Evolutionary conservation across 2,329 filamentous ascomycete genomes (phyloP), one percentile per base, ranked within the genome.

Genomic region (Tolypocladium endophyticum): DNA sequence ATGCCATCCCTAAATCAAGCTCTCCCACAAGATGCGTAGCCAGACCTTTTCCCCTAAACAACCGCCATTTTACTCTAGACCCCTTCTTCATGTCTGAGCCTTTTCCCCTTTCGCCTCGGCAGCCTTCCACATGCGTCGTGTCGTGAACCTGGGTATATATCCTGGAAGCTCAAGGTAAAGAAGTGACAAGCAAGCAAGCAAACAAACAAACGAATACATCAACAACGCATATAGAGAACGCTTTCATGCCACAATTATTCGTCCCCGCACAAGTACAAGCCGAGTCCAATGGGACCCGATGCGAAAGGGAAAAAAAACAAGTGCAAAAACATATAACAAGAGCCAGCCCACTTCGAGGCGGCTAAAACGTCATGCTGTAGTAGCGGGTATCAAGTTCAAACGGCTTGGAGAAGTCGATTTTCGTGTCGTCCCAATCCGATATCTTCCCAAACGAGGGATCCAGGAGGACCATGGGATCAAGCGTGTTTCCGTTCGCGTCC

Each of bases 351-450:
- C 59, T 63, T 58, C 63, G 68, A 25, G 66, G 4, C 18, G 28
- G 47, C 47, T 52, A 52, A 28, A 52, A 67, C 54, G 70, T 67
- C 66, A 76, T 68, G 16, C 68, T 71, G 63, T 74, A 76, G 20
- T 68, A 63, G 58, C 68, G 70, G 54, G 75, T 75, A 61, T 85
- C 81, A 58, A 86, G 71, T 63, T 75, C 67, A 62, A 83, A 82
- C 0, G 80, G 76, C 68, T 84, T 83, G 58, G 73, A 73, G 62
- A 83, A 81, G 65, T 82, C 78, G 0, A 70, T 67, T 4, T 75
- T 67, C 43, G 80, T 67, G n/a, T 84, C 79, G 41, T 84, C 81
- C 78, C 81, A 81, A 60, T 74, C 70, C 9, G 71, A 65, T 52
- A 64, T 61, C n/a, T 66, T 64, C 4, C 61, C 60, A 7, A 59